Evolutionary conservation across 2,329 filamentous ascomycete species (phyloP).

Genomic region (Dactylellina leptospora): DNA sequence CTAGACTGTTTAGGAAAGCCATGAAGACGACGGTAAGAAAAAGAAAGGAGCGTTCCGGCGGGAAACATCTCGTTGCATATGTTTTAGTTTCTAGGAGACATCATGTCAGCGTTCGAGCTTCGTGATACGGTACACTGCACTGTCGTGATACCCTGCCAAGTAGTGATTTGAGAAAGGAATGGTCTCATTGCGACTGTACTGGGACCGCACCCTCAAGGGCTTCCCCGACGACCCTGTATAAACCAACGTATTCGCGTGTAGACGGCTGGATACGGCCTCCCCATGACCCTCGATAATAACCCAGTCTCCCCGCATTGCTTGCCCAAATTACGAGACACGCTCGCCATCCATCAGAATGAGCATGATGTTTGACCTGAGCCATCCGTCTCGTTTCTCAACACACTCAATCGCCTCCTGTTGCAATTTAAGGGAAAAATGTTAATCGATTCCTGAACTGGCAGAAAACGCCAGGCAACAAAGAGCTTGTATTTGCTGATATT

Average conservation of each 20-base stretch:
- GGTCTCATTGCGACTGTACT: background rate
- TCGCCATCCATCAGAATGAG: background rate
- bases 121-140: constrained; percentile 15
- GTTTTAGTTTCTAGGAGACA: constrained; percentile 10
- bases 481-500: background rate
- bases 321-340: background rate
- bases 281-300: background rate
- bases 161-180: constrained; percentile 21
- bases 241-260: background rate
- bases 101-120: constrained; percentile 3
- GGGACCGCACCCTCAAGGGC: constrained; percentile 4
- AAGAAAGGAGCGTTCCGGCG: constrained; percentile 20
- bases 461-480: constrained; percentile 28
- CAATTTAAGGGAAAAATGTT: constrained; percentile 15
- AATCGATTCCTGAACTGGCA: constrained; percentile 18
- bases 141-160: constrained; percentile 17
- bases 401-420: constrained; percentile 20
- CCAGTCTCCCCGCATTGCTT: constrained; percentile 5
- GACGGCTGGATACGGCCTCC: background rate
- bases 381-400: constrained; percentile 24
- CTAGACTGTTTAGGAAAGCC: constrained; percentile 40
- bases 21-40: constrained; percentile 27
- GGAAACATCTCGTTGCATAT: background rate
- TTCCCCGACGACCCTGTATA: constrained; percentile 3
- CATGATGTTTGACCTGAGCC: constrained; percentile 9